Conservation (phyloP, 352 stramenopile genomes). For the Phytophthora cryptogea region DNA sequence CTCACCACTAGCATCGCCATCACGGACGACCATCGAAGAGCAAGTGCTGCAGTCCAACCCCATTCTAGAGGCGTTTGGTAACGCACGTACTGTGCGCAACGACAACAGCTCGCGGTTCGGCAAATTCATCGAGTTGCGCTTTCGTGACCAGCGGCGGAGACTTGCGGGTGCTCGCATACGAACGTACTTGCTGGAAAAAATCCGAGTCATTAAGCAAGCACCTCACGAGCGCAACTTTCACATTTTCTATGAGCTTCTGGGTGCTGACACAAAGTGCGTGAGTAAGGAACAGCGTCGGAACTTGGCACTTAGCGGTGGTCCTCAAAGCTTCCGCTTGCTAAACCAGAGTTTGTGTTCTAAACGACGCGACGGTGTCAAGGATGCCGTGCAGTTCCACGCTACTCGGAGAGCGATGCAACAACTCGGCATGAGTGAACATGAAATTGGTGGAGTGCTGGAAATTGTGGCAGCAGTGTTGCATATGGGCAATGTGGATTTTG, state of each 20-base stretch:
- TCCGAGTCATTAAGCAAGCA: conserved; percentile 85
- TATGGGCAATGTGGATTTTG: conserved; percentile 87
- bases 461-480: conserved; percentile 87
- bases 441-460: conserved; percentile 69
- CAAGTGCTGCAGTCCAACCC: conserved; percentile 92
- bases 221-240: conserved; percentile 85
- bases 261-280: conserved; percentile 34
- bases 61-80: conserved; percentile 91
- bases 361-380: conserved; percentile 69
- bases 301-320: conserved; percentile 41
- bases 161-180: conserved; percentile 80
- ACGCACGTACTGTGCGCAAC: conserved; percentile 87
- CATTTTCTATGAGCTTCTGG: conserved; percentile 88
- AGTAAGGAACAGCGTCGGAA: conserved; percentile 35
- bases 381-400: conserved; percentile 64
- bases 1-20: conserved; percentile 24
- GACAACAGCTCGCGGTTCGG: conserved; percentile 91
- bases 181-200: conserved; percentile 96
- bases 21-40: conserved; percentile 57
- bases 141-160: conserved; percentile 45
- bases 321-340: conserved; percentile 60
- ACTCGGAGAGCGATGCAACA: conserved; percentile 74
- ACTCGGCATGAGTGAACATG: conserved; percentile 66
- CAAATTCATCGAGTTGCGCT: conserved; percentile 92
- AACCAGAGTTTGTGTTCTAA: conserved; percentile 75